phyloP scores from a whole-genome alignment of 345 rosid species.

The Heritiera fomes region DNA sequence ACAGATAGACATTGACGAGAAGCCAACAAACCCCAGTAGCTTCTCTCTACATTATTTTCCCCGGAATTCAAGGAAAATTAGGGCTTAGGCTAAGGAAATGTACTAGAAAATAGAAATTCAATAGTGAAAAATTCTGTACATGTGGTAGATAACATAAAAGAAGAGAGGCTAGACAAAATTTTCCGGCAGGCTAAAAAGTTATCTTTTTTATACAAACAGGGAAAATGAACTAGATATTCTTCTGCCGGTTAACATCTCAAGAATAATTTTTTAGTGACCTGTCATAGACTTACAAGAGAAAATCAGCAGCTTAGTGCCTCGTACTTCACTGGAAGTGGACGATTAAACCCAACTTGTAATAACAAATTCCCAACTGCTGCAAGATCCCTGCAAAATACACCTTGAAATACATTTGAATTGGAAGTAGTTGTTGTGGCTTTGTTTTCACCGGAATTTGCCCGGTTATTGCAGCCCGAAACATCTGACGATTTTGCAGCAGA shows the following conservation, averaged over 20 bases:
- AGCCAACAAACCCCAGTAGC: constrained; percentile 29
- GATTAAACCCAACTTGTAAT: constrained; percentile 71
- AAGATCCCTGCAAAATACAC: constrained; percentile 92
- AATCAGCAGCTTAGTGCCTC: constrained; percentile 83
- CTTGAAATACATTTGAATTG: constrained; percentile 60
- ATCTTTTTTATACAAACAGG: constrained; percentile 16
- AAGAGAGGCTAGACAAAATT: constrained; percentile 8
- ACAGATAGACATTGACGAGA: constrained; percentile 27
- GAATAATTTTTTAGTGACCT: constrained; percentile 9
- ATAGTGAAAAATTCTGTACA: constrained; percentile 44
- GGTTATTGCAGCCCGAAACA: constrained; percentile 18
- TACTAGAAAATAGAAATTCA: constrained; percentile 23
- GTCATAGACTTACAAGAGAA: not conserved
- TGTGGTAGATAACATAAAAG: not conserved
- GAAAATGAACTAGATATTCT: constrained; percentile 13
- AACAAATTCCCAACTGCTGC: constrained; percentile 75
- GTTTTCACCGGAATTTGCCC: constrained; percentile 27
- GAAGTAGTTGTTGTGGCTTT: constrained; percentile 24
- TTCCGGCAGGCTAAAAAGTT: constrained; percentile 19
- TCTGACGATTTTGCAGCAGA: constrained; percentile 17
- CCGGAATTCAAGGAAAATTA: not conserved
- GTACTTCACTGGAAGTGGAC: constrained; percentile 73
- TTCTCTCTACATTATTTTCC: not conserved
- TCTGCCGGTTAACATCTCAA: constrained; percentile 40
- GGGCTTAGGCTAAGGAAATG: not conserved